phyloP scores from a whole-genome alignment of 768 basidiomycete genomes.

The Hemileccinum impolitum region DNA sequence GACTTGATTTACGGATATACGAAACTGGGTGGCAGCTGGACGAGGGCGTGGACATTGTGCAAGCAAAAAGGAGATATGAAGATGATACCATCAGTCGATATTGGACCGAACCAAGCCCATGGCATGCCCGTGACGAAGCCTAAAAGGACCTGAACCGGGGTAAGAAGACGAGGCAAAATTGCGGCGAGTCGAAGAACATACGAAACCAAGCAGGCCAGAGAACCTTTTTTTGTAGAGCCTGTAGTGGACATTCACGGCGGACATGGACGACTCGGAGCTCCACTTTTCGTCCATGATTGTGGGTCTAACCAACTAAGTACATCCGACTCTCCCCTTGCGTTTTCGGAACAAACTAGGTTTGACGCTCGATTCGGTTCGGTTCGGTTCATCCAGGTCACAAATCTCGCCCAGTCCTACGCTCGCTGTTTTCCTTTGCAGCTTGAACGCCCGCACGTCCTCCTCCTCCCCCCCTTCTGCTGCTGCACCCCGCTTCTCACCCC shows the following conservation, averaged over 20 bases:
- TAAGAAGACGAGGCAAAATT: not conserved
- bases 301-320: not conserved
- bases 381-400: conserved; percentile 60
- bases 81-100: conserved; percentile 60
- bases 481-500: conserved; percentile 35
- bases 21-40: conserved; percentile 60
- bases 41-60: not conserved
- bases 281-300: too few relatives aligned
- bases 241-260: conserved; percentile 35
- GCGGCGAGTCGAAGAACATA: conserved; percentile 17
- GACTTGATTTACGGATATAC: conserved; percentile 65
- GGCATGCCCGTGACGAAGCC: conserved; percentile 63
- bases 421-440: conserved; percentile 60
- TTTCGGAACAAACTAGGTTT: conserved; percentile 23
- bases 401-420: conserved; percentile 66
- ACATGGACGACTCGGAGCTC: too few relatives aligned
- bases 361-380: conserved; percentile 3
- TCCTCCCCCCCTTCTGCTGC: conserved; percentile 45
- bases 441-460: conserved; percentile 54
- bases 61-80: too few relatives aligned
- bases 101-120: conserved; percentile 85
- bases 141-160: conserved; percentile 47
- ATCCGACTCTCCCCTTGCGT: conserved; percentile 3
- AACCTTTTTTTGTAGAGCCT: conserved; percentile 71
- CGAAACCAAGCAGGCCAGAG: conserved; percentile 59